A percentile compares a stretch with the other conserved stretches of the same genome.
phyloP scores from a whole-genome alignment of 768 basidiomycete genomes.

The Pleurotus sapidus region DNA sequence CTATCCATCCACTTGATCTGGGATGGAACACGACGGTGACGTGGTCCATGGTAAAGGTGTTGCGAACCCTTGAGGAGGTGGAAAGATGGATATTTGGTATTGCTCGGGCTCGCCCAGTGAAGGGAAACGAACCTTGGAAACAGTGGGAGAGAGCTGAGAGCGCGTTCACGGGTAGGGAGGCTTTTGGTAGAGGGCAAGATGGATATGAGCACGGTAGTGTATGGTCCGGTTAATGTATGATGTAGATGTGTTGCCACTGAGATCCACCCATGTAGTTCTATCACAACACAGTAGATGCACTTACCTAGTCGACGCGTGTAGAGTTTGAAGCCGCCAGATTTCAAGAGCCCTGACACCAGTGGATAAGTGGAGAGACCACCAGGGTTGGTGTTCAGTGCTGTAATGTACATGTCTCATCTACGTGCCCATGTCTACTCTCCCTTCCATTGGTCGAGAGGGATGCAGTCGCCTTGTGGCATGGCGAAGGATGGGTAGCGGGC shows the following conservation, averaged over 20 bases:
- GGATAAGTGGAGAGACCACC: too few relatives aligned
- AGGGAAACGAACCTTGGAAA: conserved; percentile 54
- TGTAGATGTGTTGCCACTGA: too few relatives aligned
- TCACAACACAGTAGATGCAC: too few relatives aligned
- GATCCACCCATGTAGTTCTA: too few relatives aligned
- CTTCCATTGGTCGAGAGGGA: conserved; percentile 15
- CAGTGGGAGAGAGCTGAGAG: conserved; percentile 40
- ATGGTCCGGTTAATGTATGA: too few relatives aligned
- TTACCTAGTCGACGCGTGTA: too few relatives aligned
- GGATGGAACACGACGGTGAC: conserved; percentile 7
- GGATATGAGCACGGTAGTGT: not conserved
- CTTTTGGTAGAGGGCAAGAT: not conserved
- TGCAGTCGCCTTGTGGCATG: conserved; percentile 17
- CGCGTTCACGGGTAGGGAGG: not conserved
- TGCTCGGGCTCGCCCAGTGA: conserved; percentile 42
- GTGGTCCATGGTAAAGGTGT: conserved; percentile 21
- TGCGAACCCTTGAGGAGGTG: conserved; percentile 25
- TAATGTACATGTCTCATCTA: too few relatives aligned
- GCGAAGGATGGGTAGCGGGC: conserved; percentile 15
- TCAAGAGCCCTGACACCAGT: too few relatives aligned
- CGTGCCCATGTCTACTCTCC: conserved; percentile 2
- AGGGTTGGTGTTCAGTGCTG: too few relatives aligned
- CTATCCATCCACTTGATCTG: conserved; percentile 25
- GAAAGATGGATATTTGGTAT: conserved; percentile 36
- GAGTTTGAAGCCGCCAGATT: too few relatives aligned